phyloP scores from a whole-genome alignment of 257 asterid genomes.

The Przewalskia tangutica region DNA sequence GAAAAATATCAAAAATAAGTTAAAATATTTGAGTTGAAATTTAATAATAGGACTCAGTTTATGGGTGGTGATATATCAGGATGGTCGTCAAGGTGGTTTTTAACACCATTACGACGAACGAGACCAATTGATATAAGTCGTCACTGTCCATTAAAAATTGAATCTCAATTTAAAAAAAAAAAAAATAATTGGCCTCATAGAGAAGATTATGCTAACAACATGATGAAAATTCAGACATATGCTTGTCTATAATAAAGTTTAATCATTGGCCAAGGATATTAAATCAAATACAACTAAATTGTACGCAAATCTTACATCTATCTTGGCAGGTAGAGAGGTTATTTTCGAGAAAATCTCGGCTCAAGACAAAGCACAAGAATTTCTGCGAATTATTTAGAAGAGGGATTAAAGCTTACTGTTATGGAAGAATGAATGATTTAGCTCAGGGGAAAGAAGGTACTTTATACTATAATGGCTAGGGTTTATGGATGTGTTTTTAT shows the following conservation, averaged over 20 bases:
- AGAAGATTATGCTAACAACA: conserved; percentile 37
- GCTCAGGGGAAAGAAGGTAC: neutral
- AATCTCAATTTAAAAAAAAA: neutral
- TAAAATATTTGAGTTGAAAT: too few species aligned
- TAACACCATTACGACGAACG: conserved; percentile 13
- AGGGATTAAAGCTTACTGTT: neutral
- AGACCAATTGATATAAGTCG: conserved; percentile 4
- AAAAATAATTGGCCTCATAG: conserved; percentile 28
- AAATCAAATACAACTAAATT: too few species aligned
- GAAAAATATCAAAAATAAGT: neutral
- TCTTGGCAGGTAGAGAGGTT: too few species aligned
- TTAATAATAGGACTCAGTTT: conserved; percentile 21
- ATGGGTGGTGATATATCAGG: conserved; percentile 15
- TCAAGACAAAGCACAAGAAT: too few species aligned
- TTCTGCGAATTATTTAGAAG: neutral
- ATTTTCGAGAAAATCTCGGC: too few species aligned
- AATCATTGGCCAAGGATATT: conserved; percentile 21
- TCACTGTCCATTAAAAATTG: neutral
- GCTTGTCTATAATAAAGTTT: conserved; percentile 23
- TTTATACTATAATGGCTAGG: neutral
- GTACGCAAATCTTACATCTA: too few species aligned
- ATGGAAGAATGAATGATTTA: neutral
- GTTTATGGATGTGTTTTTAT: neutral
- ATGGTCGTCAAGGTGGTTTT: conserved; percentile 28
- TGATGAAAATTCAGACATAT: conserved; percentile 26